phyloP scores from a whole-genome alignment of 495 filamentous ascomycete species.

The Sordaria brevicollis region DNA sequence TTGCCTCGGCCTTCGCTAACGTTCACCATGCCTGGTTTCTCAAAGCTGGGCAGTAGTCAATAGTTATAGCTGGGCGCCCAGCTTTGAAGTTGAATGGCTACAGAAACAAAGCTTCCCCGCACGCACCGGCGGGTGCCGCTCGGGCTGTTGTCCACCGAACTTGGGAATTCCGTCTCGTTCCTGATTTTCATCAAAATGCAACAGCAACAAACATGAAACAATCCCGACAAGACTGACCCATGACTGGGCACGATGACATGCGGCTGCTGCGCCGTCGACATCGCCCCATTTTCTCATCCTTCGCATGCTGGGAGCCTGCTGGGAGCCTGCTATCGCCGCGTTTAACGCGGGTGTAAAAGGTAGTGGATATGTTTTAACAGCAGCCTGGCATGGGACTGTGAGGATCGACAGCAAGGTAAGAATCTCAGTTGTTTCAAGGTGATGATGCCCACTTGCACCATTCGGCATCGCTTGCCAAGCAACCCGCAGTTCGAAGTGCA shows the following conservation, averaged over 20 bases:
- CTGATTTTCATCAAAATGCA: not conserved
- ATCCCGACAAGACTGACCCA: not conserved
- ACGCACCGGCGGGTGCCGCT: not conserved
- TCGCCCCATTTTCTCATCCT: not conserved
- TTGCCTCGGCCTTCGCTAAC: too few species aligned
- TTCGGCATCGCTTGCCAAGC: not conserved
- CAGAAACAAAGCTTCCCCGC: not conserved
- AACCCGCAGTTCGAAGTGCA: too few species aligned
- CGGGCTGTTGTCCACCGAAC: not conserved
- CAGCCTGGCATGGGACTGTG: too few species aligned
- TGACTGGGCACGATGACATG: not conserved
- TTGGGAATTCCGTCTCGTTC: not conserved
- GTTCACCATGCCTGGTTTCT: not conserved
- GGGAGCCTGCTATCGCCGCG: not conserved
- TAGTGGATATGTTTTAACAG: not conserved
- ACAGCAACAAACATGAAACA: not conserved
- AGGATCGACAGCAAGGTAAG: not conserved
- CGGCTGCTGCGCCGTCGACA: not conserved
- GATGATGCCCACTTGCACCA: not conserved
- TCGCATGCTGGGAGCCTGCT: too few species aligned
- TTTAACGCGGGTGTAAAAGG: not conserved
- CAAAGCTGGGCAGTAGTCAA: not conserved
- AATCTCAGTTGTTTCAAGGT: not conserved
- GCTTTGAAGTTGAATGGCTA: not conserved
- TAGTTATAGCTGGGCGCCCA: not conserved